Percentiles rank a stretch among this genome's conserved stretches.
Conservation (phyloP, 2,329 filamentous ascomycete genomes). For the Pseudogymnoascus sp. region DNA sequence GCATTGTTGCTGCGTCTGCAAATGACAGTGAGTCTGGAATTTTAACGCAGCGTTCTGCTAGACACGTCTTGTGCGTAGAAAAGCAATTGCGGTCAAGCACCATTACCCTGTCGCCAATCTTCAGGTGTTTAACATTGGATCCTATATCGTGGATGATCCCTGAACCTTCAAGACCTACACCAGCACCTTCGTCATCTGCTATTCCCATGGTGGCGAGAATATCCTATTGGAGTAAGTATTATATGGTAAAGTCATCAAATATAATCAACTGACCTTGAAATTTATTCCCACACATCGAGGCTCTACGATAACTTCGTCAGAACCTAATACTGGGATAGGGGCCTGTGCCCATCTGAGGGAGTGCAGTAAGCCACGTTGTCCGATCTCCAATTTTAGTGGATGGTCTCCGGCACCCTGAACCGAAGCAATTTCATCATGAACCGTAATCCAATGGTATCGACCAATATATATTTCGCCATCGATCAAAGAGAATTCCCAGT, state of each 20-base stretch:
- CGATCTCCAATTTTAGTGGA: constrained; percentile 15
- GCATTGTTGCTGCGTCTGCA: constrained; percentile 33
- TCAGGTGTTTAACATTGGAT: constrained; percentile 16
- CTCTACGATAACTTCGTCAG: constrained; percentile 15
- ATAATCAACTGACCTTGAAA: constrained; percentile 18
- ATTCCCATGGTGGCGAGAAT: constrained; percentile 16
- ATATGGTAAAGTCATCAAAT: background rate
- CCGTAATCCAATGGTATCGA: constrained; percentile 19
- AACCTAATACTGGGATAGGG: background rate
- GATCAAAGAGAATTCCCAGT: constrained; percentile 26
- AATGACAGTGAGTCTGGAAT: constrained; percentile 36
- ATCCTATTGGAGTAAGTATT: background rate
- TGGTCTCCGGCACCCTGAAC: background rate
- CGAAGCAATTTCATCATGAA: constrained; percentile 14
- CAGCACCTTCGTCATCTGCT: constrained; percentile 32
- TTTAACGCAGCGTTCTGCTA: constrained; percentile 12
- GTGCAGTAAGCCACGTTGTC: constrained; percentile 16
- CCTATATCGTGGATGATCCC: constrained; percentile 23
- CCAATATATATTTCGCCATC: constrained; percentile 22
- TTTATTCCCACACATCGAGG: constrained; percentile 15
- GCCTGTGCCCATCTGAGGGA: constrained; percentile 18
- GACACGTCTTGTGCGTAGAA: constrained; percentile 14
- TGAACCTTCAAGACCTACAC: background rate
- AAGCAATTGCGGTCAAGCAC: constrained; percentile 12
- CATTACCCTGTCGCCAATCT: constrained; percentile 22